Conservation (phyloP, 192 early-diverging fungal species). For the Entomortierella parvispora region DNA sequence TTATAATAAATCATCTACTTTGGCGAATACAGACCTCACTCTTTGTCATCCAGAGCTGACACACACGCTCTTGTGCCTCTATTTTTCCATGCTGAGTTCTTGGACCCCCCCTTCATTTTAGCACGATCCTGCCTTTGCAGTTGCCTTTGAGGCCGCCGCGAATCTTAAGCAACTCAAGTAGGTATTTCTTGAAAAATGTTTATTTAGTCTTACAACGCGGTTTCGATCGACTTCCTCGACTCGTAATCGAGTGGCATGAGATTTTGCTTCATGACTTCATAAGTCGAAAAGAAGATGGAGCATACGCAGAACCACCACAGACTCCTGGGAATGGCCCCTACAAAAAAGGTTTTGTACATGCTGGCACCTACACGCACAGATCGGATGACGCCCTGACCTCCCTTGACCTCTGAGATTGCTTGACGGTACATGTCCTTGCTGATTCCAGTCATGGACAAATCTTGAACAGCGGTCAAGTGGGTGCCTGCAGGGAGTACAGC, state of each 20-base stretch:
- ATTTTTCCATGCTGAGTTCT: too few relatives aligned
- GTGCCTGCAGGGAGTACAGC: neutral
- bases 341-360: slow-evolving; percentile 68
- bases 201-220: slow-evolving; percentile 2
- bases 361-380: slow-evolving; percentile 21
- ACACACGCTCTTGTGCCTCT: too few relatives aligned
- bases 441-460: slow-evolving; percentile 47
- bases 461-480: slow-evolving; percentile 22
- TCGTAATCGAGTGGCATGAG: slow-evolving; percentile 51
- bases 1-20: too few relatives aligned
- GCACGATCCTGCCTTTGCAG: too few relatives aligned
- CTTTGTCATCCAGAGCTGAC: too few relatives aligned
- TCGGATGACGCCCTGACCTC: slow-evolving; percentile 12
- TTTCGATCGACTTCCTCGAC: neutral
- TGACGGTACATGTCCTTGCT: slow-evolving; percentile 43
- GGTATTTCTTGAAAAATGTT: too few relatives aligned
- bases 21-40: too few relatives aligned
- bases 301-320: slow-evolving; percentile 85
- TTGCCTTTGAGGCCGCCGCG: too few relatives aligned
- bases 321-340: slow-evolving; percentile 67
- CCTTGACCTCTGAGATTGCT: slow-evolving; percentile 12
- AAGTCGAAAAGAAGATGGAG: slow-evolving; percentile 81
- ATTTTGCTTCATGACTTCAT: slow-evolving; percentile 64
- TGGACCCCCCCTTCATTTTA: too few relatives aligned
- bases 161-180: too few relatives aligned